These are phyloP conservation scores for Naganishia sp. DNA, from an alignment of 1,284 basidiomycete genomes.

Conservation along the genomic window DNA sequence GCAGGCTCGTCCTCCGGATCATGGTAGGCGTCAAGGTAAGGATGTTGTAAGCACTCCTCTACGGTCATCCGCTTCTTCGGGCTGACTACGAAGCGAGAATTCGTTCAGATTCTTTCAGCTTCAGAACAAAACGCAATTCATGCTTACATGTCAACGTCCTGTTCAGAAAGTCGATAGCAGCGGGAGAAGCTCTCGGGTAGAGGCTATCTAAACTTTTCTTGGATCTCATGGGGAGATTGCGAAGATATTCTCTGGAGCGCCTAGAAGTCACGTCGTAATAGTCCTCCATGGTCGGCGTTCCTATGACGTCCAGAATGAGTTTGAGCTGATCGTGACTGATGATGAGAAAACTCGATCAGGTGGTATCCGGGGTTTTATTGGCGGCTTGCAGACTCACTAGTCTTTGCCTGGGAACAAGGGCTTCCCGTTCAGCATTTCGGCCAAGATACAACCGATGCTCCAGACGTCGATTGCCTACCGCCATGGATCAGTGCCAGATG, in stretches of 20 bases:
- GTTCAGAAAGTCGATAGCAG: conserved; percentile 88
- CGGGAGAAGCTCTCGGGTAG: conserved; percentile 81
- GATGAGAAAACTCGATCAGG: background rate
- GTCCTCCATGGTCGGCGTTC: conserved; percentile 88
- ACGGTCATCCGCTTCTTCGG: conserved; percentile 90
- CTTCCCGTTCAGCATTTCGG: conserved; percentile 92
- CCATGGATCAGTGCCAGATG: conserved; percentile 38
- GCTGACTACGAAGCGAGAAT: conserved; percentile 61
- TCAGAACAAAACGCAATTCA: background rate
- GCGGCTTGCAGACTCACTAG: conserved; percentile 57
- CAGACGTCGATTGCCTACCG: conserved; percentile 81
- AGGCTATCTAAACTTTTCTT: conserved; percentile 71
- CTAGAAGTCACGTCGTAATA: conserved; percentile 86
- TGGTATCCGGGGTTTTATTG: conserved; percentile 25
- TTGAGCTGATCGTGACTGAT: conserved; percentile 80
- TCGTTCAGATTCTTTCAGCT: too few relatives aligned
- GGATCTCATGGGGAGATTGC: conserved; percentile 83
- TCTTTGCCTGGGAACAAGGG: conserved; percentile 95
- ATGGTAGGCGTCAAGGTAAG: conserved; percentile 82
- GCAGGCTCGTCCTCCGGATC: conserved; percentile 91
- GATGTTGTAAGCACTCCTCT: conserved; percentile 84
- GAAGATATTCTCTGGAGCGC: conserved; percentile 81
- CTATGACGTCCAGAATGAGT: conserved; percentile 85
- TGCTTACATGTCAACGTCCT: conserved; percentile 71
- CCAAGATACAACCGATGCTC: conserved; percentile 95